Evolutionary conservation across 176 grass and related monocot species (phyloP), one percentile per base, ranked within the genome.

Genomic region (Juncus effusus): DNA sequence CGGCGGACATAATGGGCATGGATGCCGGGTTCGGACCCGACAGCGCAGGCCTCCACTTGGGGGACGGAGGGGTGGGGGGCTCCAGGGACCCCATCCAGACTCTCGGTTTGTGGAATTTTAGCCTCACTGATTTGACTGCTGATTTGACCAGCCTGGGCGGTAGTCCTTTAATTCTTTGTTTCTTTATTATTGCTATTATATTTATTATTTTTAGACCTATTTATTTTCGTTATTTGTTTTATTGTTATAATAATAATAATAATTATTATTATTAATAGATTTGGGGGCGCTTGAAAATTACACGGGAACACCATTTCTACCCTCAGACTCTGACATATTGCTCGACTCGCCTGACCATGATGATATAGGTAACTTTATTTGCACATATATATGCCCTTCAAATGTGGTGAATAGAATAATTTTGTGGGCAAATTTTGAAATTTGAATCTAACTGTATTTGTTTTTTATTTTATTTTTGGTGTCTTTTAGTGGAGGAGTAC

Each of bases 131-230:
- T 85, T 75, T 99, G 72, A 94, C 89, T 51, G 69, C 83, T 56
- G 95, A 99, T 81, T 81, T 99, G 53, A 83, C 83, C 65, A 99
- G 84, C 71, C 83, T 99, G 74, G 95, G 78, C 89, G 95, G 95
- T 99, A 81, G 69, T 64, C 42, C 59, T 72, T 15, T 80, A 39
- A 3, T 62, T 41, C 11, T 35, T 16, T 10, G 62, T 69, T n/a
- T 12, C 3, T 59, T 16, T 47, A 16, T 77, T 16, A 45, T 60
- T 59, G 35, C 38, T 38, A 36, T 65, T 44, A 7, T 16, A 2
- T 3, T 13, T 44, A 42, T 63, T 59, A n/a, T n/a, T n/a, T n/a
- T n/a, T n/a, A n/a, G n/a, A n/a, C n/a, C n/a, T n/a, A n/a, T n/a
- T n/a, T n/a, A 16, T 62, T 62, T 3, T 75, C 39, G 38, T n/a